Percentiles rank a stretch among this genome's conserved stretches.
phyloP scores from a whole-genome alignment of 164 flowering plant species.

The Liquidambar formosana region DNA sequence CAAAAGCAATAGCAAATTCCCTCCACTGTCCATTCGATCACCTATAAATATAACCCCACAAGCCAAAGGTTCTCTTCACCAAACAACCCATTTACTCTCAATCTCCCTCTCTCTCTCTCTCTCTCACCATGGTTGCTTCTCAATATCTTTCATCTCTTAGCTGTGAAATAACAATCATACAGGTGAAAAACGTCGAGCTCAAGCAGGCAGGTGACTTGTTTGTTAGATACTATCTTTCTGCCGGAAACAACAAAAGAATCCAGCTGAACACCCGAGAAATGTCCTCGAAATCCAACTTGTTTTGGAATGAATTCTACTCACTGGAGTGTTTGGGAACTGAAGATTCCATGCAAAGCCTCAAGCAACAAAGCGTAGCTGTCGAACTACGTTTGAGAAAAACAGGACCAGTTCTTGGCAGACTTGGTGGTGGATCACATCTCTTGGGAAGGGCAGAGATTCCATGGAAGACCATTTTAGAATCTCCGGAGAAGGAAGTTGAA shows the following conservation, averaged over 20 bases:
- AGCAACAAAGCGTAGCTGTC: slow-evolving; percentile 44
- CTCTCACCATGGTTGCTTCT: slow-evolving; percentile 24
- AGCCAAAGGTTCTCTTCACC: too few relatives aligned
- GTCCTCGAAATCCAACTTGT: slow-evolving; percentile 22
- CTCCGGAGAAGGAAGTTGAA: slow-evolving; percentile 41
- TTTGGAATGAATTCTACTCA: slow-evolving; percentile 51
- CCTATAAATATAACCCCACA: too few relatives aligned
- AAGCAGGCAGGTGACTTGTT: slow-evolving; percentile 31
- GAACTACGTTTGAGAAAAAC: slow-evolving; percentile 60
- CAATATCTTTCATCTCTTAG: slow-evolving; percentile 23
- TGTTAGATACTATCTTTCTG: slow-evolving; percentile 57
- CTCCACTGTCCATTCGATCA: too few relatives aligned
- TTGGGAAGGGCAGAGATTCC: slow-evolving; percentile 58
- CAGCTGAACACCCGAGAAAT: slow-evolving; percentile 48
- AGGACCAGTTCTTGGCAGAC: background rate
- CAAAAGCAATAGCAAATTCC: too few relatives aligned
- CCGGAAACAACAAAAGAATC: slow-evolving; percentile 43
- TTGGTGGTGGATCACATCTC: slow-evolving; percentile 40
- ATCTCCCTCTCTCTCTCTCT: too few relatives aligned
- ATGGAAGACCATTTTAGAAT: slow-evolving; percentile 54
- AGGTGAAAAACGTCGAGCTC: slow-evolving; percentile 53
- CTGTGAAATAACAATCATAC: slow-evolving; percentile 50
- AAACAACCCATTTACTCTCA: too few relatives aligned
- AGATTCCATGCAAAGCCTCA: slow-evolving; percentile 35
- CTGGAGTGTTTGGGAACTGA: slow-evolving; percentile 48